Percentiles rank a stretch among this genome's conserved stretches.
phyloP scores from a whole-genome alignment of 192 early-diverging fungal genomes.

The Entrophospora sp. region DNA sequence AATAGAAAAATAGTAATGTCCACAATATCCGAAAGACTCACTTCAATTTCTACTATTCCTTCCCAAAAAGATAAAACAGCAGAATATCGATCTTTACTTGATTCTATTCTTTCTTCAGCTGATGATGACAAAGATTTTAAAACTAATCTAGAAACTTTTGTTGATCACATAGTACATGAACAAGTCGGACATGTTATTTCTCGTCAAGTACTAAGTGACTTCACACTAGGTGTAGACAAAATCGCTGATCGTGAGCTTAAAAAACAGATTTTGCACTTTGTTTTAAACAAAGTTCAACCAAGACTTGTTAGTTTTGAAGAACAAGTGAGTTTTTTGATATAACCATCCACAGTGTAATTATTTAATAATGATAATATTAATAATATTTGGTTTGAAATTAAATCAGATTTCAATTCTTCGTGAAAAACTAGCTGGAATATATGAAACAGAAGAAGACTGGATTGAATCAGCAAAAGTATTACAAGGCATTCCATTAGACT shows the following conservation, averaged over 20 bases:
- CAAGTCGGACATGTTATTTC: constrained; percentile 68
- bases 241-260: constrained; percentile 34
- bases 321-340: constrained; percentile 41
- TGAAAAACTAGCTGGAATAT: constrained; percentile 64
- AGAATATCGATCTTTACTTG: constrained; percentile 19
- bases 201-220: constrained; percentile 64
- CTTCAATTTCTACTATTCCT: background rate
- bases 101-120: background rate
- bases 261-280: constrained; percentile 53
- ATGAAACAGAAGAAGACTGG: constrained; percentile 69
- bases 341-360: background rate
- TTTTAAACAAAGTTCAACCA: constrained; percentile 61
- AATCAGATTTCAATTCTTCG: constrained; percentile 60
- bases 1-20: no score
- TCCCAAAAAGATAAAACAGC: constrained; percentile 23
- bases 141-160: constrained; percentile 13
- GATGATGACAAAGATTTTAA: background rate
- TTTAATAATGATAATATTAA: background rate
- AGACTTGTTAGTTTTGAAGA: constrained; percentile 77
- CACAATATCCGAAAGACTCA: background rate
- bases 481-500: constrained; percentile 86
- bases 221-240: constrained; percentile 52
- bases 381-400: no score
- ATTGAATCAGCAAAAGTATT: constrained; percentile 78
- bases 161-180: constrained; percentile 31